Evolutionary conservation across 805 yeast genomes (phyloP).

Genomic region (Lipomyces sp.): DNA sequence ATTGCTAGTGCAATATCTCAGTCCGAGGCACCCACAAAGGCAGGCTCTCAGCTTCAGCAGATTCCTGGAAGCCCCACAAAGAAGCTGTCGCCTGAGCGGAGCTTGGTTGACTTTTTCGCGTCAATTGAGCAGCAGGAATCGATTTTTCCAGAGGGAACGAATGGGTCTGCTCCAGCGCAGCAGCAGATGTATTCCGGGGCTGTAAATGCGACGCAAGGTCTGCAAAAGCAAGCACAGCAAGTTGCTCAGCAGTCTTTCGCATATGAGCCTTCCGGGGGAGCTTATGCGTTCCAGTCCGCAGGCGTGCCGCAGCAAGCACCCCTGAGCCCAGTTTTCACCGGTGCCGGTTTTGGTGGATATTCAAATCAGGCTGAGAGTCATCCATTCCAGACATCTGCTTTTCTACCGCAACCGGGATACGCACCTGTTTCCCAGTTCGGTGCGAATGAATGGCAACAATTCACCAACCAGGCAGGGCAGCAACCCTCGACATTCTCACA

Average conservation of each 20-base stretch:
- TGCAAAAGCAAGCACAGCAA: slow-evolving; percentile 15
- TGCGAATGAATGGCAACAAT: slow-evolving; percentile 63
- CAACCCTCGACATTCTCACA: slow-evolving; percentile 34
- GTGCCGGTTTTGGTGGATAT: slow-evolving; percentile 41
- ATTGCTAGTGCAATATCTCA: neutral
- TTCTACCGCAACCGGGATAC: slow-evolving; percentile 38
- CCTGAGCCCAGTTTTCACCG: slow-evolving; percentile 35
- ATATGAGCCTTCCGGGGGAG: slow-evolving; percentile 20
- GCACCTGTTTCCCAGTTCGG: slow-evolving; percentile 28
- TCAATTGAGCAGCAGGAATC: slow-evolving; percentile 38
- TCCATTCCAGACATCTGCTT: slow-evolving; percentile 23
- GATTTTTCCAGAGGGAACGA: slow-evolving; percentile 37
- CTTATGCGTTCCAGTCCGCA: neutral
- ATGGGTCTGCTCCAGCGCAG: slow-evolving; percentile 12
- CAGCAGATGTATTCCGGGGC: slow-evolving; percentile 18
- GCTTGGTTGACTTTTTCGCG: slow-evolving; percentile 32
- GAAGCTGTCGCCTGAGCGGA: slow-evolving; percentile 28
- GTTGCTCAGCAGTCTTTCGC: slow-evolving; percentile 31
- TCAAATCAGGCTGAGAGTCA: slow-evolving; percentile 35
- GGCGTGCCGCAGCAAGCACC: slow-evolving; percentile 18
- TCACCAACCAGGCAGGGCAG: slow-evolving; percentile 51
- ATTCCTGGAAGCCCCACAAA: neutral
- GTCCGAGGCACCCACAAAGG: slow-evolving; percentile 32
- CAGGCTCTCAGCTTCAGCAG: slow-evolving; percentile 39
- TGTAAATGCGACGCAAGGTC: neutral